Conservation (phyloP, 2,329 filamentous ascomycete genomes). For the Calonectria pteridis region DNA sequence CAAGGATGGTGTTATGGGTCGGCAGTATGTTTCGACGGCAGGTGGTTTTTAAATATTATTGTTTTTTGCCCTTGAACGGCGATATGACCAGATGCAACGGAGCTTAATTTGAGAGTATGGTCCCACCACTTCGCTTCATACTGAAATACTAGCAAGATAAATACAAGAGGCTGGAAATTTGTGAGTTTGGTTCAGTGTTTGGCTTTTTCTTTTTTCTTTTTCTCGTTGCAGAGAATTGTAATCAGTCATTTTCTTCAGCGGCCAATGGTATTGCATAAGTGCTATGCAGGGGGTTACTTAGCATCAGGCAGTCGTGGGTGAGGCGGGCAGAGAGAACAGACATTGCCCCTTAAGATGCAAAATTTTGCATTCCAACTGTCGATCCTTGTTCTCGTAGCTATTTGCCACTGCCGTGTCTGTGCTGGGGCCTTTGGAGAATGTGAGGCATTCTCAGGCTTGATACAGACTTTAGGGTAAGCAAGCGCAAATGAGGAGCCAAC, state of each 20-base stretch:
- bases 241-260: not conserved
- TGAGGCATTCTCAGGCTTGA: not conserved
- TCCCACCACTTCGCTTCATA: not conserved
- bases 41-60: not conserved
- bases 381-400: not conserved
- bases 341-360: not conserved
- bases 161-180: not conserved
- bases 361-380: not conserved
- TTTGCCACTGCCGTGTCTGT: not conserved
- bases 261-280: not conserved
- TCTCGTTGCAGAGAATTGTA: not conserved
- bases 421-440: not conserved
- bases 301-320: not conserved
- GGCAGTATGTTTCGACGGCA: constrained; percentile 12
- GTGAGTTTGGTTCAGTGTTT: not conserved
- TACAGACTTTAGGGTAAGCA: not conserved
- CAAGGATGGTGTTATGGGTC: not conserved
- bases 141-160: not conserved
- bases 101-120: not conserved
- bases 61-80: not conserved
- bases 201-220: not conserved
- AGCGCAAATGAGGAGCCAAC: constrained; percentile 14
- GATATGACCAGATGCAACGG: not conserved
- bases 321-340: not conserved
- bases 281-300: not conserved